Conservation (phyloP, 495 filamentous ascomycete species). For the Neurospora cerealis region DNA sequence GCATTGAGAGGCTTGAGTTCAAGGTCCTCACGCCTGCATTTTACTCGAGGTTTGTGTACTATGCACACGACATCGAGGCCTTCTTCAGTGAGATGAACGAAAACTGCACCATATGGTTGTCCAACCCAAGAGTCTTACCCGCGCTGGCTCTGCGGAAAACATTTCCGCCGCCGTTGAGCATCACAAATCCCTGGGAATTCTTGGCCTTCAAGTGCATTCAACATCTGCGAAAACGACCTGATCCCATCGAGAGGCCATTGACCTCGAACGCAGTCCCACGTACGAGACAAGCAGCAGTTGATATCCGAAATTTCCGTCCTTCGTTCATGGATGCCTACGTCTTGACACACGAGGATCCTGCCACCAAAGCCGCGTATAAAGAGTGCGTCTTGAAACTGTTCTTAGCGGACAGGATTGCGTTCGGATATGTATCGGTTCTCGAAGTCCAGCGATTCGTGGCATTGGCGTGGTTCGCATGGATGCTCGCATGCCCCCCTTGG, state of each 20-base stretch:
- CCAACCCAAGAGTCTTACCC: slow-evolving; percentile 33
- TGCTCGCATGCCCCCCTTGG: background rate
- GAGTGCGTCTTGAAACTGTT: slow-evolving; percentile 25
- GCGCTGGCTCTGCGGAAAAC: slow-evolving; percentile 27
- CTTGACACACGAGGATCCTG: slow-evolving; percentile 17
- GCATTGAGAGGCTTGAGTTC: slow-evolving; percentile 31
- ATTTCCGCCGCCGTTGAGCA: slow-evolving; percentile 13
- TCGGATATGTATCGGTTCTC: slow-evolving; percentile 19
- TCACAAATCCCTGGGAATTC: slow-evolving; percentile 21
- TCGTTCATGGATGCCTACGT: slow-evolving; percentile 36
- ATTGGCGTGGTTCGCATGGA: slow-evolving; percentile 21
- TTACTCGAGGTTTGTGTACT: slow-evolving; percentile 48
- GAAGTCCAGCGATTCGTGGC: slow-evolving; percentile 15
- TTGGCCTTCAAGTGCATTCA: slow-evolving; percentile 27
- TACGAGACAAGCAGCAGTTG: slow-evolving; percentile 4
- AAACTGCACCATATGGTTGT: slow-evolving; percentile 42
- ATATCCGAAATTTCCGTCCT: slow-evolving; percentile 28
- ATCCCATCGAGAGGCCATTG: slow-evolving; percentile 22
- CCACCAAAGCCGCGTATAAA: slow-evolving; percentile 16
- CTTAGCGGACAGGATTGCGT: slow-evolving; percentile 25
- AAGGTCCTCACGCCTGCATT: slow-evolving; percentile 49
- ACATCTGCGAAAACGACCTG: slow-evolving; percentile 25
- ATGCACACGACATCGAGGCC: slow-evolving; percentile 40
- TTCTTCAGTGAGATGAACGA: slow-evolving; percentile 40
- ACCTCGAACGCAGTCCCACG: slow-evolving; percentile 14